Base-by-base conservation (phyloP, 805 yeast genomes). In the Candida schatavii region DNA sequence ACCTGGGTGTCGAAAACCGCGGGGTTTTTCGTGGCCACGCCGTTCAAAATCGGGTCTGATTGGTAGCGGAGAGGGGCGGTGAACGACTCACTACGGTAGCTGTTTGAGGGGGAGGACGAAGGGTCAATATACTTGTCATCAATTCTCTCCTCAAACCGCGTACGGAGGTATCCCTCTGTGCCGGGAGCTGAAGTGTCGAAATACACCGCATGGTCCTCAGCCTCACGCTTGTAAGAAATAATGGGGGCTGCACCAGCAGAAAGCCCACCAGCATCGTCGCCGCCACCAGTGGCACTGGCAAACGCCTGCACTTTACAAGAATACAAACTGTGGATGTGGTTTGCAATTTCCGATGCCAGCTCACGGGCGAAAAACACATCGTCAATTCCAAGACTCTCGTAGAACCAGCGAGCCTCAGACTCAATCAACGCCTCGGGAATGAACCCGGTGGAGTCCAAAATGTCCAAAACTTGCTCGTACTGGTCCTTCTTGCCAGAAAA, bases 291-390 rank as follows among this genome's bases (percentile, higher is more conserved):
- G 50, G 57, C 77, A 37, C 82, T 75, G 3, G 93, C 85, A 58
- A 75, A 87, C 5, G 96, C 95, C 52, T 91, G 93, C 41, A 93
- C 77, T 61, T 93, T 93, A 43, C 97, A 90, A 26, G 97, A 87
- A 65, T 91, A 91, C 41, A 91, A 72, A 7, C 97, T 85, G 56
- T 85, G 85, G 52, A 91, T 87, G 57, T 90, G 89, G 41, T 83
- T 77, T 14, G 87, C 90, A 50, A 91, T 85, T 46, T 83, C 86
- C 40, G 76, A 80, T 11, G 90, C 85, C 4, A 86, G 70, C 58
- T 91, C 97, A 48, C 85, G 80, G 33, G 93, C 93, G 60, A 91
- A 90, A 64, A 86, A 91, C 23, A 88, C 83, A 57, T 89, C 97
- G 58, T 90, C 97, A 45, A 91, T 88, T 21, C 97, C 97, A 50